These are phyloP conservation scores for Alternaria brassicae DNA, from an alignment of 2,329 filamentous ascomycete species.

Conservation along the genomic window DNA sequence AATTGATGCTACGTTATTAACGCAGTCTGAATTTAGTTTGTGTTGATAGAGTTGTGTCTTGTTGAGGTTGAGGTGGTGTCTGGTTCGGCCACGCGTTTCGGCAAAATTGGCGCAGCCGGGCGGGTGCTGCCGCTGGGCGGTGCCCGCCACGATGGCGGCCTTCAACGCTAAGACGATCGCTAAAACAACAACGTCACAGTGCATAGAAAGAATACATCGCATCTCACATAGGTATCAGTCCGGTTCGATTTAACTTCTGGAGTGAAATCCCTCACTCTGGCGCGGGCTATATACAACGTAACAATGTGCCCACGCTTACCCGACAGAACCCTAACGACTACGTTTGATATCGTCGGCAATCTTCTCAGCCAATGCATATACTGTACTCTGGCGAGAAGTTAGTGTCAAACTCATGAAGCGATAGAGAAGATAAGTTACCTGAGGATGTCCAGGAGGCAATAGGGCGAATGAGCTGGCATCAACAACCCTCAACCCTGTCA, in stretches of 20 bases:
- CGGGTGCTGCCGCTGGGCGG: no score
- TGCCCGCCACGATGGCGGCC: no score
- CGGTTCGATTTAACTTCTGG: background rate
- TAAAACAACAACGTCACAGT: background rate
- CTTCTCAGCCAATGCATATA: conserved; percentile 42
- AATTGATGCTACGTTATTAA: no score
- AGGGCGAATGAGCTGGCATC: conserved; percentile 45
- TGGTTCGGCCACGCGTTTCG: background rate
- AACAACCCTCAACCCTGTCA: conserved; percentile 44
- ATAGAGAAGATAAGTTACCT: background rate
- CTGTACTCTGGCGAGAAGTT: conserved; percentile 7
- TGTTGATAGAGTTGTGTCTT: no score
- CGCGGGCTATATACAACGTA: background rate
- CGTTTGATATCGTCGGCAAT: conserved; percentile 36
- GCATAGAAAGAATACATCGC: background rate
- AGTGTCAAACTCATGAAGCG: background rate
- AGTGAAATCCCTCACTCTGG: background rate
- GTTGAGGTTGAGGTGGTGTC: no score
- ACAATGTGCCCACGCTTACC: no score
- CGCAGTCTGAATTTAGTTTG: no score
- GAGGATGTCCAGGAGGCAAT: conserved; percentile 48
- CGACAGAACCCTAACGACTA: background rate
- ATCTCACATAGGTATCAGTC: background rate
- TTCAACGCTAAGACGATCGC: no score
- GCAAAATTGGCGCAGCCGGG: background rate